A percentile compares a stretch with the other conserved stretches of the same genome.
phyloP scores from a whole-genome alignment of 2,329 filamentous ascomycete species.

The Aspergillus alliaceus region DNA sequence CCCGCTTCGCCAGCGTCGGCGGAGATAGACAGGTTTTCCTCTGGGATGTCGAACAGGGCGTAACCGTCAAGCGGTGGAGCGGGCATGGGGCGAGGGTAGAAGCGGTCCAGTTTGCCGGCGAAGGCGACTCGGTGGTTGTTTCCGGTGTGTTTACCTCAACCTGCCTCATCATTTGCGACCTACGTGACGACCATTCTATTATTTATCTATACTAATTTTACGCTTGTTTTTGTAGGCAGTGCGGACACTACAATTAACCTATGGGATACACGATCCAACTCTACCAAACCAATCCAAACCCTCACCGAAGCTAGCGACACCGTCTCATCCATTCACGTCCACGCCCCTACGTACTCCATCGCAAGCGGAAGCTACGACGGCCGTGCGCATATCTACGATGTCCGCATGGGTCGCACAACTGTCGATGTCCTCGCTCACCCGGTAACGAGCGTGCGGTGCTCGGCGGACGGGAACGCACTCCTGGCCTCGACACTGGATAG shows the following conservation, averaged over 20 bases:
- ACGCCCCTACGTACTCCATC: conserved; percentile 51
- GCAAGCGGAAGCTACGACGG: conserved; percentile 82
- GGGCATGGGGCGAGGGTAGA: conserved; percentile 76
- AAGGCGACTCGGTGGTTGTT: conserved; percentile 70
- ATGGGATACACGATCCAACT: conserved; percentile 43
- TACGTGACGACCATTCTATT: not conserved
- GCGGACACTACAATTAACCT: conserved; percentile 45
- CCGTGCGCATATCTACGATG: conserved; percentile 76
- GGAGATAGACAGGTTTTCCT: conserved; percentile 90
- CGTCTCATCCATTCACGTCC: conserved; percentile 41
- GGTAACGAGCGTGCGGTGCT: conserved; percentile 74
- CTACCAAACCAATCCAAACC: conserved; percentile 44
- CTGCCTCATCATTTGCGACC: not conserved
- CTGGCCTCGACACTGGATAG: conserved; percentile 76
- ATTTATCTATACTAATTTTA: not conserved
- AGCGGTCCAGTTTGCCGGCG: conserved; percentile 74
- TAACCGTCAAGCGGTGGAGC: conserved; percentile 72
- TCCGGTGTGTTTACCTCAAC: conserved; percentile 45
- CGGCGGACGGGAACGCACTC: conserved; percentile 70
- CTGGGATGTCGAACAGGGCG: conserved; percentile 85
- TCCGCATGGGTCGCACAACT: conserved; percentile 70
- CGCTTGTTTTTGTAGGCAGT: conserved; percentile 34
- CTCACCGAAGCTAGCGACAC: conserved; percentile 43
- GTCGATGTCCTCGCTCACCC: conserved; percentile 66
- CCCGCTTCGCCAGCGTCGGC: conserved; percentile 80